phyloP scores from a whole-genome alignment of 345 rosid genomes.

The Murraya koenigii region DNA sequence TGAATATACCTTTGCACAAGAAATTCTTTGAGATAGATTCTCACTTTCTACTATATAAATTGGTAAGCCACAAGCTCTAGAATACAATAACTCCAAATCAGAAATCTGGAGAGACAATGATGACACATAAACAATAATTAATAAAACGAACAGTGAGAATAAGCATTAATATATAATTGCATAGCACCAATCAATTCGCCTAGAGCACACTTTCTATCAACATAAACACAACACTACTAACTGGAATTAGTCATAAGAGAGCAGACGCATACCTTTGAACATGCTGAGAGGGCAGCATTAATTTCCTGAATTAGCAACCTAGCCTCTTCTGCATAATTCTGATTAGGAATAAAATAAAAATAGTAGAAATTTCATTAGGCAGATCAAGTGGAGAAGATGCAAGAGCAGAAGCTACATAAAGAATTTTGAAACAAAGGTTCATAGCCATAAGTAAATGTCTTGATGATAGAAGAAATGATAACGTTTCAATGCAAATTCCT shows the following conservation, averaged over 20 bases:
- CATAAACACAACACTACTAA: neutral
- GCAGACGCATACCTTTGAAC: conserved; percentile 43
- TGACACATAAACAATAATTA: conserved; percentile 6
- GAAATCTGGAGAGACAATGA: conserved; percentile 42
- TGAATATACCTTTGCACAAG: conserved; percentile 60
- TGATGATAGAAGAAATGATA: neutral
- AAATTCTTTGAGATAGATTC: conserved; percentile 52
- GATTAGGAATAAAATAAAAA: conserved; percentile 17
- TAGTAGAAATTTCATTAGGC: conserved; percentile 11
- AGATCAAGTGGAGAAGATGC: neutral
- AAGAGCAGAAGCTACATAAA: neutral
- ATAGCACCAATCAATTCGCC: neutral
- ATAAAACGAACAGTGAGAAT: conserved; percentile 4
- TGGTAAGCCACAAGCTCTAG: conserved; percentile 54
- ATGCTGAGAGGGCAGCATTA: conserved; percentile 46
- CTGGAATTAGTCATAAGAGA: neutral
- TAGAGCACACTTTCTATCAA: neutral
- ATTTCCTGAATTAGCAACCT: conserved; percentile 52
- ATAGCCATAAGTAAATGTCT: neutral
- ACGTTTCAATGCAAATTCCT: neutral
- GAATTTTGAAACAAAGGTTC: neutral
- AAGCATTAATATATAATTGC: neutral
- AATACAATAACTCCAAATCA: conserved; percentile 61
- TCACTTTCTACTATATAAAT: conserved; percentile 48
- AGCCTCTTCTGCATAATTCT: conserved; percentile 72